Percentiles rank a stretch among this genome's conserved stretches.
phyloP scores from a whole-genome alignment of 1,284 basidiomycete species.

The Austroboletus niveus region DNA sequence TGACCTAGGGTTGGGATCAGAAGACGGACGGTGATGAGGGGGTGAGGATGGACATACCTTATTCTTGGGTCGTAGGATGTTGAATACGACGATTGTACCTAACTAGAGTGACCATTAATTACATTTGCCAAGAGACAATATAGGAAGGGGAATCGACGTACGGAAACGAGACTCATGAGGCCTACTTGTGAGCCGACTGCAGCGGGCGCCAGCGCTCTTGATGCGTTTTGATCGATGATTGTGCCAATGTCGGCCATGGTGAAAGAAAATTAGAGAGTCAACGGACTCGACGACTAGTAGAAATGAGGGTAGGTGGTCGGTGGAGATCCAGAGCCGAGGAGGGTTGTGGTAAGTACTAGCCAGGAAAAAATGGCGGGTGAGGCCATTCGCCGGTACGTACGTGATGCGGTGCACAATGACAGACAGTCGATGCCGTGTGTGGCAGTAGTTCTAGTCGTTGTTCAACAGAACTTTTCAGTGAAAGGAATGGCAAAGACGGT shows the following conservation, averaged over 20 bases:
- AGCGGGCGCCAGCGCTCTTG: slow-evolving; percentile 67
- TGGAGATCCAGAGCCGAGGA: slow-evolving; percentile 3
- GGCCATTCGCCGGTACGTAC: slow-evolving; percentile 1
- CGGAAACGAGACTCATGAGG: slow-evolving; percentile 68
- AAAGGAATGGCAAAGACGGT: neutral
- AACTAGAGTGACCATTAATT: slow-evolving; percentile 37
- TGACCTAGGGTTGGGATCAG: slow-evolving; percentile 43
- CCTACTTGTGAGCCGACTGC: slow-evolving; percentile 83
- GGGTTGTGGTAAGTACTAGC: neutral
- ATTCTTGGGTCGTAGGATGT: slow-evolving; percentile 76
- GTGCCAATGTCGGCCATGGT: slow-evolving; percentile 42
- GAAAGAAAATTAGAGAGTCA: slow-evolving; percentile 15
- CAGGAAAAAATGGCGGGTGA: neutral
- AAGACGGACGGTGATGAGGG: neutral
- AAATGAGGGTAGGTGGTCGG: slow-evolving; percentile 21
- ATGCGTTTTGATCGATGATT: slow-evolving; percentile 44
- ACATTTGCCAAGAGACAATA: neutral
- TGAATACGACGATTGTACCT: slow-evolving; percentile 68
- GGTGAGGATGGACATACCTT: slow-evolving; percentile 44
- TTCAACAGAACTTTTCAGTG: neutral
- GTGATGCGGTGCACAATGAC: neutral
- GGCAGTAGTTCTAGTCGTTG: neutral
- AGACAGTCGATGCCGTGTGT: neutral
- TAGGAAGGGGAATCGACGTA: slow-evolving; percentile 35
- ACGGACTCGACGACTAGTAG: slow-evolving; percentile 9